A percentile compares a stretch with the other conserved stretches of the same genome.
Evolutionary conservation across 106 monocot species (phyloP).

Genomic region (Platanthera guangdongensis): DNA sequence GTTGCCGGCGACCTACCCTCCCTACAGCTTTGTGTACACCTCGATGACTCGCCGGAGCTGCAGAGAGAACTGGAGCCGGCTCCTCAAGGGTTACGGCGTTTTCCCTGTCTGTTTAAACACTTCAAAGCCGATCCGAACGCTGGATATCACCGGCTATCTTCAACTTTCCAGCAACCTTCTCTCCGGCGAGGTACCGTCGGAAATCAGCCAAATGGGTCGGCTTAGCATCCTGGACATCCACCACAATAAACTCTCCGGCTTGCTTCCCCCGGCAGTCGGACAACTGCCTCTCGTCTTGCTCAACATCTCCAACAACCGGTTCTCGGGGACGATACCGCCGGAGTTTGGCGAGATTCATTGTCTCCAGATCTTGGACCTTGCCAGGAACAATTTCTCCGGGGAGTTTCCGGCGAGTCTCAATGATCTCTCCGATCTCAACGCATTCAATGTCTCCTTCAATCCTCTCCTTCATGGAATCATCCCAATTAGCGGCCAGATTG

Average conservation of each 20-base stretch:
- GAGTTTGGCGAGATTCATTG: slow-evolving; percentile 41
- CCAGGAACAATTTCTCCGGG: slow-evolving; percentile 72
- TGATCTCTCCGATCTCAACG: slow-evolving; percentile 30
- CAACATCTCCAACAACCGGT: slow-evolving; percentile 44
- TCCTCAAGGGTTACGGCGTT: slow-evolving; percentile 47
- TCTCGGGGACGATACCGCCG: slow-evolving; percentile 54
- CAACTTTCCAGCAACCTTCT: slow-evolving; percentile 54
- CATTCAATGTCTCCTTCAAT: slow-evolving; percentile 79
- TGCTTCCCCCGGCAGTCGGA: slow-evolving; percentile 31
- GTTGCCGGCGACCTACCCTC: slow-evolving; percentile 71
- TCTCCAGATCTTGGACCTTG: slow-evolving; percentile 48
- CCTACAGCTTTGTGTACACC: slow-evolving; percentile 63
- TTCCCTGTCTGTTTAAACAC: slow-evolving; percentile 42
- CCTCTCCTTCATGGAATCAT: slow-evolving; percentile 41
- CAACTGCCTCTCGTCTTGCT: slow-evolving; percentile 41
- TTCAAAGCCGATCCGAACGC: slow-evolving; percentile 24
- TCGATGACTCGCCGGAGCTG: slow-evolving; percentile 60
- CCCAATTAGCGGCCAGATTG: slow-evolving; percentile 40
- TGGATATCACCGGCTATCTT: slow-evolving; percentile 53
- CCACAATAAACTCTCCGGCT: slow-evolving; percentile 38
- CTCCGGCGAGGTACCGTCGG: slow-evolving; percentile 51
- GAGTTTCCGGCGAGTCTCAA: slow-evolving; percentile 39
- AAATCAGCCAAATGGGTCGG: slow-evolving; percentile 39
- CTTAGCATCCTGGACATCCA: slow-evolving; percentile 55
- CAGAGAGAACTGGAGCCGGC: slow-evolving; percentile 36